Conservation (phyloP, 2,329 filamentous ascomycete genomes). For the Aspergillus piperis region DNA sequence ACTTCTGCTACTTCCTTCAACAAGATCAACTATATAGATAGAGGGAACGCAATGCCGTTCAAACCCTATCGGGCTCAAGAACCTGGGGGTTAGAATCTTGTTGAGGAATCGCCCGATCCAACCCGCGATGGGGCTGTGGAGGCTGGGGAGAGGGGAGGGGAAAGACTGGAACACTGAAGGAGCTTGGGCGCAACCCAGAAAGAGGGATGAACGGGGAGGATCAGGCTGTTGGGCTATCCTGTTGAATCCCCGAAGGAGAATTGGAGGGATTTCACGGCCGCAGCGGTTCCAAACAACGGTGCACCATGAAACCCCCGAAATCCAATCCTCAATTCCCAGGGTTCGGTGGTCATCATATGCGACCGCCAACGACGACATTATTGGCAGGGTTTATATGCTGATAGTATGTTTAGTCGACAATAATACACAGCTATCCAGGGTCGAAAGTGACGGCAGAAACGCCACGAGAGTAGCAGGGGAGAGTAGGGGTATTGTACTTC, state of each 20-base stretch:
- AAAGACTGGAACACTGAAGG: neutral
- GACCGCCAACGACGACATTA: neutral
- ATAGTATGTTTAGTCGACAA: neutral
- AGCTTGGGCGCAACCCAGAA: constrained; percentile 1
- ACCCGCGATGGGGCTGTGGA: neutral
- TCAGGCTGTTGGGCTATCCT: neutral
- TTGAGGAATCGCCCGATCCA: neutral
- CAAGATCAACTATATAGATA: too few relatives aligned
- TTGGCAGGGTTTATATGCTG: neutral
- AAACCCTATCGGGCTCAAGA: neutral
- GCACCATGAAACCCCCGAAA: neutral
- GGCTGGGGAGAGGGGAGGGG: neutral
- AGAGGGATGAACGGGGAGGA: neutral
- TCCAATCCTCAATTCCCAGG: neutral
- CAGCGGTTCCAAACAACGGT: neutral
- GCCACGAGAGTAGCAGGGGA: too few relatives aligned
- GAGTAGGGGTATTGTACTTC: too few relatives aligned
- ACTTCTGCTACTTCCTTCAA: too few relatives aligned
- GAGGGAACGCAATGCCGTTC: neutral
- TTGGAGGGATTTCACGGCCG: constrained; percentile 7
- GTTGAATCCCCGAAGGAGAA: neutral
- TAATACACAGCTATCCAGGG: too few relatives aligned
- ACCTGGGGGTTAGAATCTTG: neutral
- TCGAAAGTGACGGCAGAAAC: too few relatives aligned
- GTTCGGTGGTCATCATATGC: neutral